Evolutionary conservation across 2,329 filamentous ascomycete genomes (phyloP), one percentile per base, ranked within the genome.

Genomic region (Phaeosphaeriaceae sp.): DNA sequence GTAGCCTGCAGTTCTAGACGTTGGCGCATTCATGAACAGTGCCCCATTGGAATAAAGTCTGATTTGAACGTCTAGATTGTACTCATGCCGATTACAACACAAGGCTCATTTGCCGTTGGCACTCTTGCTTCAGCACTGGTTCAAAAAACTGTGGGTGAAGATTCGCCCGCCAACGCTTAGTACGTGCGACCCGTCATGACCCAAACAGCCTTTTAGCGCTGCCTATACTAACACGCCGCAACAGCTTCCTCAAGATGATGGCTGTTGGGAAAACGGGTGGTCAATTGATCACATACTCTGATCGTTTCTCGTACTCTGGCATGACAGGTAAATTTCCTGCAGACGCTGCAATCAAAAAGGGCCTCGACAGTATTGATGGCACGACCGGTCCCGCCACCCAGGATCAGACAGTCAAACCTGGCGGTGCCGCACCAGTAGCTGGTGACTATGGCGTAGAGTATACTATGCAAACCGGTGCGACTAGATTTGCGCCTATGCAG

Each of bases 401-500:
- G 16, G 69, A 73, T 35, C 37, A 58, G 13, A 56, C 55, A 7
- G 54, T 52, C 17, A 46, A 54, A 8, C 13, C 68, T 58, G 54
- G 37, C 18, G 44, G 56, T 11, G 55, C 50, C 3, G 38, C 58
- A 50, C 47, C 74, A 46, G 51, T 68, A 53, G 53, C 66, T 49
- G 46, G 71, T 54, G 56, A 67, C 49, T 73, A 56, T 54, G 74
- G 63, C 1, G 69, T 85, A 6, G 78, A 81, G 3, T 87, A 85
- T 59, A 76, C 75, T 3, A 70, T 79, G 58, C 84, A 87, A 65
- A 81, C 77, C 0, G 84, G 83, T 1, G 63, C 75, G 23, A 85
- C 81, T 3, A 80, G 79, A 62, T 87, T 84, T 66, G 84, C 84
- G 11, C 83, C 84, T 1, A 83, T 85, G 81, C 81, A 84, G 52